Percentiles rank a stretch among this genome's conserved stretches.
These are phyloP conservation scores for Starmerella davenportii DNA, from an alignment of 805 yeast genomes.

Conservation along the genomic window DNA sequence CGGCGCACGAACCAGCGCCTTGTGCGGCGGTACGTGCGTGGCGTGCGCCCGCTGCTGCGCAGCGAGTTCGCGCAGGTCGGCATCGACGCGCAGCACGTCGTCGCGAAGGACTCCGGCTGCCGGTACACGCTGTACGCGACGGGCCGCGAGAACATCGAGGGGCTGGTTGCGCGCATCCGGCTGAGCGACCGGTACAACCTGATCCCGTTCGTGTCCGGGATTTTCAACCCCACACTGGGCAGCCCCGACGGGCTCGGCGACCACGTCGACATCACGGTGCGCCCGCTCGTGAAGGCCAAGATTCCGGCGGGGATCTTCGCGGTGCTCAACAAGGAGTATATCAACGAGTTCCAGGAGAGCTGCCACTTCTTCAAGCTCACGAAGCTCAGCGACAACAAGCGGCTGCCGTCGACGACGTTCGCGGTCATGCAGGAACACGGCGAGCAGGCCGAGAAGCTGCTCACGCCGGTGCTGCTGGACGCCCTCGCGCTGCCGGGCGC, in stretches of 20 bases:
- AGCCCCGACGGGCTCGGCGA: constrained; percentile 32
- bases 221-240: constrained; percentile 38
- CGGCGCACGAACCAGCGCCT: constrained; percentile 35
- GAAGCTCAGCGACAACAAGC: constrained; percentile 53
- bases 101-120: constrained; percentile 45
- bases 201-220: constrained; percentile 48
- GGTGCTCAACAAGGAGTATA: constrained; percentile 64
- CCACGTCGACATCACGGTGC: constrained; percentile 43
- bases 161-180: constrained; percentile 41
- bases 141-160: constrained; percentile 65
- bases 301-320: constrained; percentile 65
- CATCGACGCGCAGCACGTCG: constrained; percentile 20
- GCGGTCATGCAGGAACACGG: constrained; percentile 80
- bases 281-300: constrained; percentile 29
- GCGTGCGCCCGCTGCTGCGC: constrained; percentile 35
- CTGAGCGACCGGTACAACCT: constrained; percentile 69
- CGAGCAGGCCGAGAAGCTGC: constrained; percentile 56
- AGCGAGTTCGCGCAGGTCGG: constrained; percentile 71
- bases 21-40: constrained; percentile 37
- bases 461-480: constrained; percentile 28
- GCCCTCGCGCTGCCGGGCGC: constrained; percentile 31
- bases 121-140: constrained; percentile 58
- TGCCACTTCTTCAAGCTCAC: constrained; percentile 75
- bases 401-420: constrained; percentile 49
- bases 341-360: constrained; percentile 58